Evolutionary conservation across 768 basidiomycete species (phyloP).

Genomic region (Ramaria sp.): DNA sequence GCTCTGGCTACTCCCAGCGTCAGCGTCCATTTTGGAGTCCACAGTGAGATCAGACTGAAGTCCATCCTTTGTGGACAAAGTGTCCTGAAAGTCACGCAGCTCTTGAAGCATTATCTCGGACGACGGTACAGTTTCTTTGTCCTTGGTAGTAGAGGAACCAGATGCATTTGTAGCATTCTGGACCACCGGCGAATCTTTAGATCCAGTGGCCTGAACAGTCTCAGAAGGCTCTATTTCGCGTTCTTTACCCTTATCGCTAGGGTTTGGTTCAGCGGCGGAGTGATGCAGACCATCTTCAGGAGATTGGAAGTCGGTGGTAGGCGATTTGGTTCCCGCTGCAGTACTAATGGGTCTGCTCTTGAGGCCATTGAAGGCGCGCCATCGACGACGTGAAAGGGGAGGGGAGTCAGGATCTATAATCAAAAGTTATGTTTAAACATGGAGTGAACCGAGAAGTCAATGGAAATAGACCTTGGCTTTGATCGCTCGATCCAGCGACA

Average conservation of each 20-base stretch:
- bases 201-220: not conserved
- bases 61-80: not conserved
- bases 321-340: not conserved
- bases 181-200: not conserved
- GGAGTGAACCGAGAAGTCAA: not conserved
- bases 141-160: not conserved
- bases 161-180: not conserved
- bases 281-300: constrained; percentile 12
- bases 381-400: constrained; percentile 1
- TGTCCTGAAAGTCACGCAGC: constrained; percentile 3
- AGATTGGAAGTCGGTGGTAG: not conserved
- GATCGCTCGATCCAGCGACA: not conserved
- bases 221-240: constrained; percentile 12
- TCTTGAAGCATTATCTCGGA: not conserved
- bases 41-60: not conserved
- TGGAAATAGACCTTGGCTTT: not conserved
- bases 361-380: not conserved
- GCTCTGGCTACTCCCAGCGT: not conserved
- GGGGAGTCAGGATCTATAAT: not conserved
- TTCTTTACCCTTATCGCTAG: constrained; percentile 24
- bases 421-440: not conserved
- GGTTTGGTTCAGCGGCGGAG: constrained; percentile 16
- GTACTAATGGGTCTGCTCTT: constrained; percentile 1
- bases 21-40: not conserved
- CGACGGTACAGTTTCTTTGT: not conserved